A percentile compares a stretch with the other conserved stretches of the same genome.
Evolutionary conservation across 495 filamentous ascomycete genomes (phyloP).

Genomic region (Penicillium odoratum): DNA sequence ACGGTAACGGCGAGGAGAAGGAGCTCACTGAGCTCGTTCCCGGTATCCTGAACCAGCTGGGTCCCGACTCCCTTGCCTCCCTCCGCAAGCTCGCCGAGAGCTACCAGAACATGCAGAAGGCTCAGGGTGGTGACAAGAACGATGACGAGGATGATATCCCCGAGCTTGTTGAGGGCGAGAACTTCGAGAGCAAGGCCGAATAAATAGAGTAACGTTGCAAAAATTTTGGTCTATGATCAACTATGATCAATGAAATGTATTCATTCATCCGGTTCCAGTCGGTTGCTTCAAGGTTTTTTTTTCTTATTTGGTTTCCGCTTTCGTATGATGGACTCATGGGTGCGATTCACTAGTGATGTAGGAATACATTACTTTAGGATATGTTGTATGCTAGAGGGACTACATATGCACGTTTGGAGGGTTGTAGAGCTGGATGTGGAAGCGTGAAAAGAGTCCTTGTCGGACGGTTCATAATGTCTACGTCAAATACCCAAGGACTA

Average conservation of each 20-base stretch:
- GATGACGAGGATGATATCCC: slow-evolving; percentile 87
- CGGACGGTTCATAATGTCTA: slow-evolving; percentile 21
- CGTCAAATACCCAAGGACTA: slow-evolving; percentile 18
- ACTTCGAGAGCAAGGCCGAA: slow-evolving; percentile 95
- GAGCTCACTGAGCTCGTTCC: slow-evolving; percentile 99
- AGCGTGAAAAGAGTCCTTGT: background rate
- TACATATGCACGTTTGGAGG: background rate
- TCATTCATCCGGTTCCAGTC: slow-evolving; percentile 19
- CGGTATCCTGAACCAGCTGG: slow-evolving; percentile 98
- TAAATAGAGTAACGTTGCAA: slow-evolving; percentile 47
- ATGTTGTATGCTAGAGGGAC: background rate
- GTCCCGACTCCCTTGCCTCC: slow-evolving; percentile 94
- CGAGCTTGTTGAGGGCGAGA: slow-evolving; percentile 91
- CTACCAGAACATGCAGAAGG: slow-evolving; percentile 99
- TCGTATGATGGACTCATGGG: background rate
- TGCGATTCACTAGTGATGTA: background rate
- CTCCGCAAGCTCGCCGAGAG: slow-evolving; percentile 97
- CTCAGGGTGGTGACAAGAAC: slow-evolving; percentile 76
- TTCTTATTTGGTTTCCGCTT: background rate
- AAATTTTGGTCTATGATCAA: slow-evolving; percentile 28
- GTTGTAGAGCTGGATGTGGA: background rate
- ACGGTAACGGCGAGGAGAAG: slow-evolving; percentile 98
- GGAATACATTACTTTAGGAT: background rate
- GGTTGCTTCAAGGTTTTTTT: background rate
- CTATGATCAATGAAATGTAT: slow-evolving; percentile 32